Conservation (phyloP, 1,284 basidiomycete species). For the Cutaneotrichosporon dermatis region DNA sequence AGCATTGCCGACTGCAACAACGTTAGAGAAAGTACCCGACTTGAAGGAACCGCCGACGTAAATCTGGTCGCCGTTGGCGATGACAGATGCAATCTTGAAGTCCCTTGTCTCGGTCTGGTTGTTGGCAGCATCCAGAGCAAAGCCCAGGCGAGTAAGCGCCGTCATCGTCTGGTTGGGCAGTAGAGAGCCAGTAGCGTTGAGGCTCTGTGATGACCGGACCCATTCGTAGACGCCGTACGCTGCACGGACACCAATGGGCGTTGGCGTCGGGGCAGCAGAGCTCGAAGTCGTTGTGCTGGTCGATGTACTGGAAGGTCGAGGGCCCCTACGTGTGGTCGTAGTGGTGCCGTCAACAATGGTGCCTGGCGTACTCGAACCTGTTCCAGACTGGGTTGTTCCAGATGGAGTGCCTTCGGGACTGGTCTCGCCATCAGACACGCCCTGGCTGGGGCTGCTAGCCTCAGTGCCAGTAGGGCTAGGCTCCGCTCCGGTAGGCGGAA, state of each 20-base stretch:
- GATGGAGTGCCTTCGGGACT: too few species aligned
- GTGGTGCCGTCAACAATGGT: too few species aligned
- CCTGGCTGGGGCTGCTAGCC: too few species aligned
- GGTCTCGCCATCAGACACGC: too few species aligned
- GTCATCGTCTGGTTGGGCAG: constrained; percentile 72
- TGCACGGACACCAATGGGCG: constrained; percentile 18
- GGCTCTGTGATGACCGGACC: constrained; percentile 14
- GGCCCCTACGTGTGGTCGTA: too few species aligned
- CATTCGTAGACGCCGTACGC: constrained; percentile 46
- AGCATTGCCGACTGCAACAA: constrained; percentile 59
- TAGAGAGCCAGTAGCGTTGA: constrained; percentile 39
- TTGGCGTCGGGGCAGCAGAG: constrained; percentile 4
- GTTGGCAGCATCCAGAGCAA: constrained; percentile 53
- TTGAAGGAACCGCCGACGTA: constrained; percentile 77
- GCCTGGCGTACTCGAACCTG: neutral
- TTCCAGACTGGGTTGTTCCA: neutral
- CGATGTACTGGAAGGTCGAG: too few species aligned
- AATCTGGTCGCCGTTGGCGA: constrained; percentile 60
- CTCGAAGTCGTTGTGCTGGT: neutral
- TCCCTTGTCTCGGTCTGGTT: constrained; percentile 43
- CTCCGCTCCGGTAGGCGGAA: constrained; percentile 1
- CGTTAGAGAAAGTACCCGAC: constrained; percentile 60
- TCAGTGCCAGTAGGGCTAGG: too few species aligned
- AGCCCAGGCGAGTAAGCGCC: constrained; percentile 60
- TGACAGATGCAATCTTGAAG: constrained; percentile 57